These are phyloP conservation scores for Petunia secreta DNA, from an alignment of 257 asterid species.

Conservation along the genomic window DNA sequence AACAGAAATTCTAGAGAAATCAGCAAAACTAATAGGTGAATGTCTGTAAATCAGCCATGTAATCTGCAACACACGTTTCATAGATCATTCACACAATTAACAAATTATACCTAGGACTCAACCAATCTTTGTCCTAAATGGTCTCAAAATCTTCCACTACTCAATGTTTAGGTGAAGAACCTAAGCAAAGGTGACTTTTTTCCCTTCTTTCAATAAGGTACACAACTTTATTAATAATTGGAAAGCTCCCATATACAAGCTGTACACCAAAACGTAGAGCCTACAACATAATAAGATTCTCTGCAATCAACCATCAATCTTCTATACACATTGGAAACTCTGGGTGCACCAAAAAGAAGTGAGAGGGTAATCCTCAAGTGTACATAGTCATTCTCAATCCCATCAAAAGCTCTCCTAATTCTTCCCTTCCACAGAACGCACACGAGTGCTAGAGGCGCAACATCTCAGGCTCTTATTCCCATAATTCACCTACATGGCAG, in stretches of 20 bases:
- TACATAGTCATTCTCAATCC: no score
- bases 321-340: no score
- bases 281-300: no score
- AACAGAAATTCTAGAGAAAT: background rate
- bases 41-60: background rate
- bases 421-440: no score
- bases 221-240: no score
- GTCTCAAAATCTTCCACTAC: slow-evolving; percentile 15
- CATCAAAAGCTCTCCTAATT: no score
- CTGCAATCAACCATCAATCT: no score
- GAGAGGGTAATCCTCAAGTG: no score
- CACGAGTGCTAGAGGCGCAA: no score
- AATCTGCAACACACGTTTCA: slow-evolving; percentile 10
- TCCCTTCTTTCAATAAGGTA: background rate
- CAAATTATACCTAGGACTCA: background rate
- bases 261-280: no score
- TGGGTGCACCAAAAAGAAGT: no score
- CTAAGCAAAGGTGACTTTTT: background rate
- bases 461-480: background rate
- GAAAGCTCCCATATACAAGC: no score
- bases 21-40: background rate
- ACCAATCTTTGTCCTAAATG: slow-evolving; percentile 9
- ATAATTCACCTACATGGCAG: background rate
- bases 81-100: background rate
- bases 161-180: slow-evolving; percentile 16